A percentile compares a stretch with the other conserved stretches of the same genome.
These are phyloP conservation scores for Boechera divaricarpa DNA, from an alignment of 345 rosid genomes.

Conservation along the genomic window DNA sequence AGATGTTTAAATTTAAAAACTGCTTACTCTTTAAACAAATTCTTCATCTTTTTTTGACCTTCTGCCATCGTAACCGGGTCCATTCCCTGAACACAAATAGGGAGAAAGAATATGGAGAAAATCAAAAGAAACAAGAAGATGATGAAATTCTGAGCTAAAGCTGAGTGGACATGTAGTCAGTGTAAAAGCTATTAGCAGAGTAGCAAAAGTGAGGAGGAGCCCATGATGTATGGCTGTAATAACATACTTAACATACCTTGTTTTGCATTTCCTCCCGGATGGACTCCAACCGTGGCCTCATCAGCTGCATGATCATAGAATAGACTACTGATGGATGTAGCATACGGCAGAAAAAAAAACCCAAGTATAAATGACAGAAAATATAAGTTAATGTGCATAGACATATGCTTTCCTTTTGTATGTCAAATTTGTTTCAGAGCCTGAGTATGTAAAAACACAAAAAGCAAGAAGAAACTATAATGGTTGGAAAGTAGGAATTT, in stretches of 20 bases:
- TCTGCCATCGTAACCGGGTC: constrained; percentile 58
- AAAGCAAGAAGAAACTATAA: not conserved
- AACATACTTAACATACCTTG: constrained; percentile 49
- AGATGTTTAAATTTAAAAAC: constrained; percentile 20
- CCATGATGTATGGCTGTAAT: constrained; percentile 15
- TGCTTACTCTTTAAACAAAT: constrained; percentile 78
- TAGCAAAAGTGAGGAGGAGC: not conserved
- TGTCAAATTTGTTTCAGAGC: not conserved
- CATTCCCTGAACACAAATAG: constrained; percentile 51
- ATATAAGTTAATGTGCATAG: not conserved
- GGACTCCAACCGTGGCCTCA: constrained; percentile 72
- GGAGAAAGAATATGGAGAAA: constrained; percentile 1
- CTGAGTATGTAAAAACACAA: not conserved
- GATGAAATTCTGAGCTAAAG: not conserved
- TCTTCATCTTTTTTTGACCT: constrained; percentile 67
- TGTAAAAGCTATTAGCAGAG: constrained; percentile 18
- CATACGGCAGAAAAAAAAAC: not conserved
- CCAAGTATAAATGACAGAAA: constrained; percentile 16
- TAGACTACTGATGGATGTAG: constrained; percentile 28
- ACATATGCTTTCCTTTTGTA: constrained; percentile 15
- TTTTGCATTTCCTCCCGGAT: constrained; percentile 61
- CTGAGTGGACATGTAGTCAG: constrained; percentile 18
- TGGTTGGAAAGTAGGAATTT: constrained; percentile 7
- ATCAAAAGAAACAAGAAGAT: constrained; percentile 5
- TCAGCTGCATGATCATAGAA: constrained; percentile 59